Base-by-base conservation (phyloP, 192 early-diverging fungal species). In the Funneliformis geosporum region DNA sequence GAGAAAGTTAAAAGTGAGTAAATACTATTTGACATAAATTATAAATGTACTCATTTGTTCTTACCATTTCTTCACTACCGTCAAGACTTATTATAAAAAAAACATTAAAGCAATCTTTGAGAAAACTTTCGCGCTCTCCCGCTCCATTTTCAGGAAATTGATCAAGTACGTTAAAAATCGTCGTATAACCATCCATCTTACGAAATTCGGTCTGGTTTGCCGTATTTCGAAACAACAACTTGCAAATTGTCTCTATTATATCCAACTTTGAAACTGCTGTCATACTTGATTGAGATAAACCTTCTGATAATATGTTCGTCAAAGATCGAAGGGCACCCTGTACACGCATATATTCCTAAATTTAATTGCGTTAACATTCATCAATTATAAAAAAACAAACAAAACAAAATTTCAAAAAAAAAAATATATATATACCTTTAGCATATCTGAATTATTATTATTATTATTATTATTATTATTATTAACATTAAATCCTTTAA, bases 161-260 rank as follows among this genome's bases (percentile, higher is more conserved):
- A 42, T 85, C 84, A 82, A 83, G 75, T 11, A 83, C 82, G 21
- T 76, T 66, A 39, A 85, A 64, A 3, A 83, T 60, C 21, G 66
- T 81, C 3, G 75, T 74, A 25, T 80, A 83, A 2, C 82, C 84
- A 39, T 85, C 82, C 82, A 83, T 84, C 2, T 76, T 18, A 42
- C 60, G 74, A 64, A 83, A 85, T 38, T 83, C 82, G 5, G 47
- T 10, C 62, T 83, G 84, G 42, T 83, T 85, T 12, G 65, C 80
- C 0, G 80, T 81, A 25, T 83, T 83, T 27, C 81, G 82, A 64
- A 85, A 83, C 5, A 85, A 69, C 16, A 85, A 76, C 50, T 83
- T 85, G 74, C 84, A 85, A 1, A 85, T 60, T 8, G 84, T 85
- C 72, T 85, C 84, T 80, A 85, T 78, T 61, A 83, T 83, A 55